Base-by-base conservation (phyloP, 257 asterid species). In the Echites panduratus region DNA sequence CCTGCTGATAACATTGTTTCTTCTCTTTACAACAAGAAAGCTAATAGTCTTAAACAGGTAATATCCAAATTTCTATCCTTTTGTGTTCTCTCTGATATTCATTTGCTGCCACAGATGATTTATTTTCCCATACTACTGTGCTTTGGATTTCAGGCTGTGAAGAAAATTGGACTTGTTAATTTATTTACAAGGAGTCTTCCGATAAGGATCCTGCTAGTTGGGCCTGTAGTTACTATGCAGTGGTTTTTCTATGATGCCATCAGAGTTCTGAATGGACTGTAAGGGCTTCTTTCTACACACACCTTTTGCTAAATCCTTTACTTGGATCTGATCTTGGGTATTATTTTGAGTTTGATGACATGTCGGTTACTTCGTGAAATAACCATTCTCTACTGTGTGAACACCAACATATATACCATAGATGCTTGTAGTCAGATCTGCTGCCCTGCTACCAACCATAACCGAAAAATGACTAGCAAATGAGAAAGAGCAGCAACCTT, bases 1-100 rank as follows among this genome's bases (percentile, higher is more conserved):
- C 85, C 87, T 10, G 85, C 85, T 24, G 87, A 84, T 73, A 81
- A 84, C 62, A 80, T 84, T 62, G 82, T 84, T 68, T 59, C 87
- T 38, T 56, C 82, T 75, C 82, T 81, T 45, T 69, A 76, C 62
- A 84, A 81, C 71, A 76, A 45, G 67, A 84, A 76, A 58, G 76
- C 79, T 48, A 66, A 70, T 50, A 78, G 57, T 80, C 72, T 84
- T 56, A 73, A 68, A 73, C 78, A 67, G 84, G 85, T 84, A 76
- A 70, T 50, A 26, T 68, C 38, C 38, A 3, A 32, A 32, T 32
- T 32, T 32, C 45, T 49, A 58, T 53, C 43, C 11, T 9, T 50
- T 9, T 47, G 2, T 45, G 9, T 53, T 40, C 27, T 19, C 32
- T 4, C 27, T 9, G 20, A 24, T 11, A 49, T 48, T 24, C 43